Percentiles rank a stretch among this genome's conserved stretches.
phyloP scores from a whole-genome alignment of 2,329 filamentous ascomycete genomes.

The Aspergillus ochraceoroseus region DNA sequence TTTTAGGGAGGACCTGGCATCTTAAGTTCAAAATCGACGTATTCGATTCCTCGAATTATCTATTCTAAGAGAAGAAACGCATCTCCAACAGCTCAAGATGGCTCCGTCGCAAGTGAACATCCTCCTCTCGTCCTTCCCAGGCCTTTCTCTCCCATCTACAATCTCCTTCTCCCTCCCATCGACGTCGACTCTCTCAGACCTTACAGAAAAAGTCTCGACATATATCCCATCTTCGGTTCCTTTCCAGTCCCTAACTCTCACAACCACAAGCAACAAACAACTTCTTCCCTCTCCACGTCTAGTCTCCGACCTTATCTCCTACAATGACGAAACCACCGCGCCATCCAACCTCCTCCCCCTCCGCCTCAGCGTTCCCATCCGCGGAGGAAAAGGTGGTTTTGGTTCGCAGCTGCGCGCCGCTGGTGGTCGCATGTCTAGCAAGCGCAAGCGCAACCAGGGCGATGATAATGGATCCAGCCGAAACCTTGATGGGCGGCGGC shows the following conservation, averaged over 20 bases:
- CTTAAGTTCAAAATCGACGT: too few relatives aligned
- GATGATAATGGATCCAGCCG: constrained; percentile 87
- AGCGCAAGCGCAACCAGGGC: constrained; percentile 75
- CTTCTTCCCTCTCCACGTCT: constrained; percentile 55
- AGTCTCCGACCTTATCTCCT: constrained; percentile 55
- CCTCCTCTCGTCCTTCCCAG: constrained; percentile 77
- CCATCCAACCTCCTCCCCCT: constrained; percentile 72
- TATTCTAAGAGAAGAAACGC: background rate
- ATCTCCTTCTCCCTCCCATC: constrained; percentile 68
- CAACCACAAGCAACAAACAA: constrained; percentile 72
- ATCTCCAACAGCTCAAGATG: constrained; percentile 44
- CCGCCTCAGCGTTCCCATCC: constrained; percentile 70
- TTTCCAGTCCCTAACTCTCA: constrained; percentile 63
- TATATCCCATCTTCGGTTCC: constrained; percentile 55
- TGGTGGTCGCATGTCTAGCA: constrained; percentile 96
- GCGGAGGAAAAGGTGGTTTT: constrained; percentile 95
- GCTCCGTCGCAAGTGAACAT: constrained; percentile 63
- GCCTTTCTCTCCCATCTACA: constrained; percentile 76
- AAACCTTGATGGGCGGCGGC: constrained; percentile 82
- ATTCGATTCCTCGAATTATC: too few relatives aligned
- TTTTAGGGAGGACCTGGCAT: too few relatives aligned
- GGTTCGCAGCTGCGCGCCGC: constrained; percentile 94
- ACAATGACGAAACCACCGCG: constrained; percentile 31
- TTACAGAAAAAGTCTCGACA: constrained; percentile 59
- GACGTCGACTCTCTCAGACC: constrained; percentile 60